A percentile compares a stretch with the other conserved stretches of the same genome.
These are phyloP conservation scores for Ophiorrhiza pumila DNA, from an alignment of 257 asterid species.

Conservation along the genomic window DNA sequence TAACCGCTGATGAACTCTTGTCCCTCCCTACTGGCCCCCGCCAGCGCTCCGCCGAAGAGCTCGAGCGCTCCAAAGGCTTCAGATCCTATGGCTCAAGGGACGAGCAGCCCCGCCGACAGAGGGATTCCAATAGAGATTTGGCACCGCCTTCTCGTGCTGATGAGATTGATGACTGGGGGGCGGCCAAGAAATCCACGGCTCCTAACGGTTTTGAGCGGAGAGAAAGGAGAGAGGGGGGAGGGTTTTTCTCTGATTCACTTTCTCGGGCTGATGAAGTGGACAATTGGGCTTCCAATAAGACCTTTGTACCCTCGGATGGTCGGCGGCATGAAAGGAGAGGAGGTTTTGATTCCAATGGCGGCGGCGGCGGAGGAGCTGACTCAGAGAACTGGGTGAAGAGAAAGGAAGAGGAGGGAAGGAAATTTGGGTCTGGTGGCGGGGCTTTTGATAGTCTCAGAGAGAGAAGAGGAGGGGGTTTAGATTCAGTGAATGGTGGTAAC, in stretches of 20 bases:
- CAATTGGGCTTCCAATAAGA: slow-evolving; percentile 77
- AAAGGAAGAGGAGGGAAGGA: slow-evolving; percentile 67
- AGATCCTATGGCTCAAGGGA: slow-evolving; percentile 63
- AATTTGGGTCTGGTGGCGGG: slow-evolving; percentile 33
- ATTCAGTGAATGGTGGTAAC: slow-evolving; percentile 17
- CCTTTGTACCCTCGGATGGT: slow-evolving; percentile 64
- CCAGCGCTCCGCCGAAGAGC: slow-evolving; percentile 78
- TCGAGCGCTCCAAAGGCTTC: slow-evolving; percentile 62
- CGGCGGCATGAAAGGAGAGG: slow-evolving; percentile 60
- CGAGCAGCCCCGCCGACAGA: slow-evolving; percentile 64
- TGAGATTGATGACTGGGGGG: slow-evolving; percentile 83
- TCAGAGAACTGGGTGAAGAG: slow-evolving; percentile 65
- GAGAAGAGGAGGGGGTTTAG: slow-evolving; percentile 54
- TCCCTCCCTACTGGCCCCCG: slow-evolving; percentile 85
- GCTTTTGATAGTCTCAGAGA: slow-evolving; percentile 82
- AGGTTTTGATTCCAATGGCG: slow-evolving; percentile 55
- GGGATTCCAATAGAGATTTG: slow-evolving; percentile 57
- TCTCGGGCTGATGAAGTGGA: slow-evolving; percentile 85
- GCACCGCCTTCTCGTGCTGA: slow-evolving; percentile 74
- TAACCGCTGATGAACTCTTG: slow-evolving; percentile 49
- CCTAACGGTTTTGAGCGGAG: slow-evolving; percentile 66
- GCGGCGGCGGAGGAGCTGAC: slow-evolving; percentile 66
- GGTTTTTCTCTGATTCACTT: slow-evolving; percentile 76
- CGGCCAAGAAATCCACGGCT: slow-evolving; percentile 48
- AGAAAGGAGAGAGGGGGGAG: slow-evolving; percentile 75